Evolutionary conservation across 768 basidiomycete species (phyloP).

Genomic region (Botryobasidium botryosum): DNA sequence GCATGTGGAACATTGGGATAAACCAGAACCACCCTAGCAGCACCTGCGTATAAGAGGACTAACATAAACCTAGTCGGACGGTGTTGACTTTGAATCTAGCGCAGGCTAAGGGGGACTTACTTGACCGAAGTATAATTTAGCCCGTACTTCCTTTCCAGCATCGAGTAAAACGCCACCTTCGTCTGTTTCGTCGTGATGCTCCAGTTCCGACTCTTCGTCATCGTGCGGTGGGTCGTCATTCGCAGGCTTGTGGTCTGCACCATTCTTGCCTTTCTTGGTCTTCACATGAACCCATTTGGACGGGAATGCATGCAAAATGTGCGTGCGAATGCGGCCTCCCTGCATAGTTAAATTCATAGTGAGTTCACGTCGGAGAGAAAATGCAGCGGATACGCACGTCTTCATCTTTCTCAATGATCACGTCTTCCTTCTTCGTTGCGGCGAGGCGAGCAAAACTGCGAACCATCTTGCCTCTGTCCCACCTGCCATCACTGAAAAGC

Average conservation of each 20-base stretch:
- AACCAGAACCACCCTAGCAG: conserved; percentile 80
- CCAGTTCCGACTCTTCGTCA: not conserved
- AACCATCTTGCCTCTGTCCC: conserved; percentile 71
- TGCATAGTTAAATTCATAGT: not conserved
- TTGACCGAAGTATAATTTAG: conserved; percentile 59
- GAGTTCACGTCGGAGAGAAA: not conserved
- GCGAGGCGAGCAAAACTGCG: conserved; percentile 52
- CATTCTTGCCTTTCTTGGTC: not conserved
- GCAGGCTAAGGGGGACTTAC: conserved; percentile 22
- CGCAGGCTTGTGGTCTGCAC: not conserved
- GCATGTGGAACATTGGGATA: conserved; percentile 68
- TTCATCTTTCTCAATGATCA: conserved; percentile 20
- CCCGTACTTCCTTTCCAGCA: conserved; percentile 46
- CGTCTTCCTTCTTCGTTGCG: conserved; percentile 18
- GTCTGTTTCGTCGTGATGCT: not conserved
- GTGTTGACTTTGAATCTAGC: conserved; percentile 15
- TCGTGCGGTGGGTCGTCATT: conserved; percentile 3
- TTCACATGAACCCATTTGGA: conserved; percentile 12
- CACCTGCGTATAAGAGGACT: too few species aligned
- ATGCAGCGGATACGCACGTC: conserved; percentile 21
- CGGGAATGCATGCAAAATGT: conserved; percentile 11
- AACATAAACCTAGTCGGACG: too few species aligned
- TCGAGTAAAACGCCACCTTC: conserved; percentile 39
- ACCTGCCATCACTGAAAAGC: conserved; percentile 36
- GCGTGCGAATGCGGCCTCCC: conserved; percentile 6